Conservation (phyloP, 495 filamentous ascomycete species). For the Amorphotheca resinae region DNA sequence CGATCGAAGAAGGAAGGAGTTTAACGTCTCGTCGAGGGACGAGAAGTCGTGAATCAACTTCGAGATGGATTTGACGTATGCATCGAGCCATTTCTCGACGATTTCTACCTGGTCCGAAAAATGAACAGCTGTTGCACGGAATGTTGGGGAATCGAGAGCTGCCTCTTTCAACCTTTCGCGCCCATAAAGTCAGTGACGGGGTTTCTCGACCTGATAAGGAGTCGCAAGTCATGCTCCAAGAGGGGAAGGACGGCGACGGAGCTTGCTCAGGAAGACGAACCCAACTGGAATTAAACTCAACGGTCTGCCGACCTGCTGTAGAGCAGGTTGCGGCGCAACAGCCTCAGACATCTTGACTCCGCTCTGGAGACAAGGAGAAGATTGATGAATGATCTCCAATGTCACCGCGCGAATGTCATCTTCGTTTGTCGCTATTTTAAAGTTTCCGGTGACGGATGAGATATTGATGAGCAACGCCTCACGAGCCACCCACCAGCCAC, state of each 20-base stretch:
- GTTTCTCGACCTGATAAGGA: background rate
- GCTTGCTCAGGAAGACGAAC: background rate
- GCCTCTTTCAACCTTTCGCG: conserved; percentile 69
- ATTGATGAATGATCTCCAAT: background rate
- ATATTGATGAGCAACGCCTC: no score
- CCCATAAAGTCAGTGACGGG: conserved; percentile 19
- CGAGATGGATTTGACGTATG: conserved; percentile 64
- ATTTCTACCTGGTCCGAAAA: conserved; percentile 86
- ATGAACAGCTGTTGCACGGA: conserved; percentile 77
- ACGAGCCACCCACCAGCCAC: no score
- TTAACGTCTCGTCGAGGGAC: conserved; percentile 56
- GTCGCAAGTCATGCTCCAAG: background rate
- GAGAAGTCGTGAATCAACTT: conserved; percentile 65
- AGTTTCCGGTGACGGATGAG: no score
- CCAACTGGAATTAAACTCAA: conserved; percentile 52
- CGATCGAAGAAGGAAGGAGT: conserved; percentile 57
- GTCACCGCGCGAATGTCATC: background rate
- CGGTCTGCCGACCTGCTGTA: conserved; percentile 14
- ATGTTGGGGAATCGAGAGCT: conserved; percentile 88
- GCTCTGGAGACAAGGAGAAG: background rate
- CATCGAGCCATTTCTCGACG: conserved; percentile 88
- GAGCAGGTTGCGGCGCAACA: conserved; percentile 1
- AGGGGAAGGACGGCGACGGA: no score
- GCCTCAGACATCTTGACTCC: conserved; percentile 11
- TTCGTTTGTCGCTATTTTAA: background rate